Evolutionary conservation across 495 filamentous ascomycete species (phyloP).

Genomic region (Lineolata rhizophorae): DNA sequence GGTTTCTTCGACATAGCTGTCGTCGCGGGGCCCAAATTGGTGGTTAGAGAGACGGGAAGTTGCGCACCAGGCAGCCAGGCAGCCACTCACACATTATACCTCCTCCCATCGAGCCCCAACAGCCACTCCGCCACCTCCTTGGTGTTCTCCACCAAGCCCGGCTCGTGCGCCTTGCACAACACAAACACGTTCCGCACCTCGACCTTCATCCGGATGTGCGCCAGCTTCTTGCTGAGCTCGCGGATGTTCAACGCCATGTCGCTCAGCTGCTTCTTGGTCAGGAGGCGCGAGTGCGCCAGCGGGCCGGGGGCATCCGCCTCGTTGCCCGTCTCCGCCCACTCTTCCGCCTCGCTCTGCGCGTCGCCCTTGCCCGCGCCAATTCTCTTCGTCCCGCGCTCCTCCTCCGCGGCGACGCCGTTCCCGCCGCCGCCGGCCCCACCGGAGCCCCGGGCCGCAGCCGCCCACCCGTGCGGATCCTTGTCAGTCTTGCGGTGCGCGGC

Average conservation of each 20-base stretch:
- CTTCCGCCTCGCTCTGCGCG: no score
- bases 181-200: conserved; percentile 67
- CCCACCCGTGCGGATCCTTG: no score
- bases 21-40: background rate
- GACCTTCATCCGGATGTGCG: conserved; percentile 56
- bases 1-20: conserved; percentile 47
- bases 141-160: conserved; percentile 56
- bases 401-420: conserved; percentile 9
- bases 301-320: no score
- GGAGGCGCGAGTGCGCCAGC: conserved; percentile 42
- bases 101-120: conserved; percentile 40
- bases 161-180: conserved; percentile 73
- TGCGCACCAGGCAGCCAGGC: no score
- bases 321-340: no score
- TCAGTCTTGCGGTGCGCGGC: conserved; percentile 15
- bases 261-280: conserved; percentile 80
- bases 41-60: background rate
- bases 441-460: conserved; percentile 1
- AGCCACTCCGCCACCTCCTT: conserved; percentile 65
- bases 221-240: conserved; percentile 68
- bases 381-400: conserved; percentile 6
- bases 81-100: conserved; percentile 51
- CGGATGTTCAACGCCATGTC: conserved; percentile 95
- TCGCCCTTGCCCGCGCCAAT: no score
- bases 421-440: conserved; percentile 3